Base-by-base conservation (phyloP, 2,329 filamentous ascomycete species). In the Trichoderma brevicompactum region DNA sequence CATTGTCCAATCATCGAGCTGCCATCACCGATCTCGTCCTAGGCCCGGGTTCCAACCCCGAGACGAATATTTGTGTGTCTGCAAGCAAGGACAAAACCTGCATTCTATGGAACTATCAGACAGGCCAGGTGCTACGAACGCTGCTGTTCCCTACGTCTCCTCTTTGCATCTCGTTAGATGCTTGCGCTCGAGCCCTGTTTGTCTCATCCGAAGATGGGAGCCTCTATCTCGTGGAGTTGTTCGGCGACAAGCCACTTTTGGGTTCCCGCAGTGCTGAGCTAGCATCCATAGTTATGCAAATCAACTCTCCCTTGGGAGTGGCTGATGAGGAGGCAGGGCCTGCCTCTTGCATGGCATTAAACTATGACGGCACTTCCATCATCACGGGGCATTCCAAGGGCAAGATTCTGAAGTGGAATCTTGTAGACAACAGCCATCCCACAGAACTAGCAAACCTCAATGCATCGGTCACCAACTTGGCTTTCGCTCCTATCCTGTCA, bases 21-120 rank as follows among this genome's bases (percentile, higher is more conserved):
- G 90, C 84, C 74, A 88, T 94, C 76, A 94, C 87, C 67, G 86
- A 83, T 59, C 74, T 91, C 17, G 78, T 78, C 5, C 78, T 84
- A 49, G 89, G 91, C 17, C 87, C 91, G 72, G 89, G 90, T 73
- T 81, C 84, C 66, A 89, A 87, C 74, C 75, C 79, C 15, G 86
- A 88, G 71, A 90, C 90, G 66, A 94, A 92, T 75, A 88, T 98
- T 67, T 94, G 91, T 66, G 85, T 97, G 19, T 96, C 94, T 3
- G 87, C 89, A 7, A 92, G 92, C 69, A 88, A 87, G 71, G 95
- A 98, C 79, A 94, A 92, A 78, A 95, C 92, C 7, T 92, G 92
- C 71, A 89, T 97, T 72, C 83, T 96, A 67, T 99, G 95, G 95
- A 94, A 98, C 78, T 96, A 96, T 75, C 87, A 89, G 68, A 91